phyloP scores from a whole-genome alignment of 305 asterid genomes.

The Fraxinus latifolia region DNA sequence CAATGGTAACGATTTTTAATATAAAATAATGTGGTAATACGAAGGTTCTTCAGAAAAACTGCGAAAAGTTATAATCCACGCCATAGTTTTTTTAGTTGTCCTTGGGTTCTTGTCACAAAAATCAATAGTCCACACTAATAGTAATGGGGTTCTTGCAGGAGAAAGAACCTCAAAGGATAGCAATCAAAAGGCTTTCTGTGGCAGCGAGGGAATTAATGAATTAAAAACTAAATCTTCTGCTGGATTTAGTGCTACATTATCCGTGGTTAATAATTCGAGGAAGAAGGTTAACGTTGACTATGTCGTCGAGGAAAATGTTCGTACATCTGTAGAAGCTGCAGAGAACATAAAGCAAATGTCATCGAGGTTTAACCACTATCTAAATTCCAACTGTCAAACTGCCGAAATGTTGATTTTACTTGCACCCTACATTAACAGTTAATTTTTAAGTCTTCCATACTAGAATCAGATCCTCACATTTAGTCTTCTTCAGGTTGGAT shows the following conservation, averaged over 20 bases:
- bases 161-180: slow-evolving; percentile 31
- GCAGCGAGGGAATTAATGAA: slow-evolving; percentile 32
- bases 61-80: slow-evolving; percentile 3
- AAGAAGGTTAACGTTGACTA: slow-evolving; percentile 30
- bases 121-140: slow-evolving; percentile 21
- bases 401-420: slow-evolving; percentile 25
- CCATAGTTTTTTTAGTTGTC: background rate
- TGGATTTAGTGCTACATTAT: slow-evolving; percentile 34
- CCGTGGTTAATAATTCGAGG: slow-evolving; percentile 28
- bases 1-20: slow-evolving; percentile 45
- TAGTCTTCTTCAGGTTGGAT: slow-evolving; percentile 56
- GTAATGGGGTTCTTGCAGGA: slow-evolving; percentile 62
- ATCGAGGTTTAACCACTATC: slow-evolving; percentile 49
- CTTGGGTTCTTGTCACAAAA: slow-evolving; percentile 17
- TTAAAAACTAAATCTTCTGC: slow-evolving; percentile 28
- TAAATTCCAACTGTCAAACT: slow-evolving; percentile 17
- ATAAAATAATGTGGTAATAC: slow-evolving; percentile 17
- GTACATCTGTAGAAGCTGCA: slow-evolving; percentile 28
- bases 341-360: slow-evolving; percentile 34
- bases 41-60: slow-evolving; percentile 2
- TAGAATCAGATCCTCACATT: slow-evolving; percentile 29
- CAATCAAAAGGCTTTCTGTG: slow-evolving; percentile 37
- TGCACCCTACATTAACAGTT: slow-evolving; percentile 6
- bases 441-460: slow-evolving; percentile 23
- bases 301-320: slow-evolving; percentile 33